Base-by-base conservation (phyloP, 75 land plant species). In the Selaginella moellendorffii region DNA sequence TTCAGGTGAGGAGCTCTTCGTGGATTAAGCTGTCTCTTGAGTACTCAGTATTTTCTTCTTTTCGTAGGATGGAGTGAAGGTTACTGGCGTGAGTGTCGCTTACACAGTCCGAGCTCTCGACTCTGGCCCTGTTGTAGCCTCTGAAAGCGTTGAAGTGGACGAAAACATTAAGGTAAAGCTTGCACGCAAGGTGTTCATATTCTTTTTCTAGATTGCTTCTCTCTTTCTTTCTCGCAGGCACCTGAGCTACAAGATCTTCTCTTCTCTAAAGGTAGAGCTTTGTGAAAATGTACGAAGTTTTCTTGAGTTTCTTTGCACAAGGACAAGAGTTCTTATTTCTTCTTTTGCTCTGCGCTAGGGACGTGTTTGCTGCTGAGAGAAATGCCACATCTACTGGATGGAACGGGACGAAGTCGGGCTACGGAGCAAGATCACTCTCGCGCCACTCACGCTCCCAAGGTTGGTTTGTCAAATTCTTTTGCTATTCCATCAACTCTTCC, bases 361-460 rank as follows among this genome's bases (percentile, higher is more conserved):
- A 75, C 88, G 24, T 30, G 71, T 26, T 73, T 88, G 64, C 68
- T 93, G 29, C 66, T 93, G 2, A 74, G 71, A 52, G 85, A 93
- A 31, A 77, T 93, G 29, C 98, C 98, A 26, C 79, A 75, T 29
- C 83, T 93, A 29, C 66, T 88, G 62, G 80, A 88, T 83, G 87
- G 96, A 62, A 78, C 96, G 20, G 87, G 90, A 27, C 76, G 51
- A n/a, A 17, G 60, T 1, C 85, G 77, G 61, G 90, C 96, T 25
- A 67, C 75, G 29, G 67, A 69, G 1, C 96, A 93, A 69, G 96
- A 93, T 77, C 78, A 83, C 23, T 72, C 83, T 19, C 72, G 77
- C 63, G 96, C 96, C 52, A 81, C 98, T 63, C 65, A 74, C 53
- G 98, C 98, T 53, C 87, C 90, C 56, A 93, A 91, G 85, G 92